Percentiles rank a stretch among this genome's conserved stretches.
Evolutionary conservation across 164 flowering plant genomes (phyloP).

Genomic region (Magnolia officinalis): DNA sequence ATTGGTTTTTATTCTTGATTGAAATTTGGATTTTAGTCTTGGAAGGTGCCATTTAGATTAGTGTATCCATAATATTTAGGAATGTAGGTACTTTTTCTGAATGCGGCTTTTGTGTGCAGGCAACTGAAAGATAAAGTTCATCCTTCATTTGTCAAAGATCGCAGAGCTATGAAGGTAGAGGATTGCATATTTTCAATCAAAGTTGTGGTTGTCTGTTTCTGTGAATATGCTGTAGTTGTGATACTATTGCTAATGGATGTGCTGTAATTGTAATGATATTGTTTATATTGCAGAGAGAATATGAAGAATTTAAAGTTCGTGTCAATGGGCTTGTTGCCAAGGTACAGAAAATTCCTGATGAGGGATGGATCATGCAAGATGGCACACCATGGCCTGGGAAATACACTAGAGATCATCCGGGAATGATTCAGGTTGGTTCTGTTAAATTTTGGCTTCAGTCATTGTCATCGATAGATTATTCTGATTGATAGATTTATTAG

Average conservation of each 20-base stretch:
- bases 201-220: not conserved
- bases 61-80: too few relatives aligned
- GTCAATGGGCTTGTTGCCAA: slow-evolving; percentile 44
- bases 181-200: not conserved
- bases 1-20: too few relatives aligned
- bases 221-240: not conserved
- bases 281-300: slow-evolving; percentile 41
- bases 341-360: slow-evolving; percentile 44
- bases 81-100: too few relatives aligned
- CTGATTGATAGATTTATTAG: not conserved
- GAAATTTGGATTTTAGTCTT: too few relatives aligned
- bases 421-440: slow-evolving; percentile 56
- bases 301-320: slow-evolving; percentile 56
- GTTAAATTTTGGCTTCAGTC: not conserved
- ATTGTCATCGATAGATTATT: not conserved
- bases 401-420: slow-evolving; percentile 58
- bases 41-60: too few relatives aligned
- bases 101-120: too few relatives aligned
- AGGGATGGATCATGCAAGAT: slow-evolving; percentile 55
- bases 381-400: slow-evolving; percentile 70
- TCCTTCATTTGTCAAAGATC: too few relatives aligned
- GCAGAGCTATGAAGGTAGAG: too few relatives aligned
- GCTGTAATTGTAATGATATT: not conserved
- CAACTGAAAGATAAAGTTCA: too few relatives aligned
- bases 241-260: not conserved